Base-by-base conservation (phyloP, 2,329 filamentous ascomycete species). In the Xylaria sp. region DNA sequence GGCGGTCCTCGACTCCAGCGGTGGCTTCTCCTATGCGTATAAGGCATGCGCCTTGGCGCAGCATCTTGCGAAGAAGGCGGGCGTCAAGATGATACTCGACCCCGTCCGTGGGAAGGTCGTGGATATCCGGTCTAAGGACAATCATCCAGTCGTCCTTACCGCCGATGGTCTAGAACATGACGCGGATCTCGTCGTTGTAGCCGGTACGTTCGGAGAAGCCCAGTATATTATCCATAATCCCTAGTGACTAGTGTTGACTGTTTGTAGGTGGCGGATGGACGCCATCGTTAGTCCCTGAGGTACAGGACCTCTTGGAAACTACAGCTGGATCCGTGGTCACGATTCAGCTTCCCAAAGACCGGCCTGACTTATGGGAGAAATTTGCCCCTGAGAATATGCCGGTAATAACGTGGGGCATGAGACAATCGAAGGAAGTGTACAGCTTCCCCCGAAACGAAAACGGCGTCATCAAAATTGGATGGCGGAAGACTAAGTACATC, bases 401-500 rank as follows among this genome's bases (percentile, higher is more conserved):
- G 0, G 71, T 75, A 0, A 78, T 76, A 69, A 67, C 66, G 39
- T 77, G 71, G 66, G 72, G 72, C 6, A 68, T 72, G 16, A 62
- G 66, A 16, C 63, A 69, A 7, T 76, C 74, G 0, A 77, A 63
- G 39, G 66, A 76, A 1, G 66, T 81, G 0, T 79, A 81, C 56
- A 78, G 79, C 16, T 80, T 83, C 42, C 72, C 80, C 0, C 62
- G 72, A 0, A 72, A 75, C 19, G 67, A 74, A 7, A 57, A 74
- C 2, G 74, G 78, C 0, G 61, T 72, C n/a, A 60, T 81, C 46
- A 80, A 81, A 60, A 72, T 79, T 52, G 80, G 76, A 1, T 84
- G 76, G 53, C 72, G 80, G 1, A 78, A 76, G 1, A 78, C 72
- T 0, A 83, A 83, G 63, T 80, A 72, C 60, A 78, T 75, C 1